Evolutionary conservation across 2,329 filamentous ascomycete genomes (phyloP).

Genomic region (Aspergillus tubingensis): DNA sequence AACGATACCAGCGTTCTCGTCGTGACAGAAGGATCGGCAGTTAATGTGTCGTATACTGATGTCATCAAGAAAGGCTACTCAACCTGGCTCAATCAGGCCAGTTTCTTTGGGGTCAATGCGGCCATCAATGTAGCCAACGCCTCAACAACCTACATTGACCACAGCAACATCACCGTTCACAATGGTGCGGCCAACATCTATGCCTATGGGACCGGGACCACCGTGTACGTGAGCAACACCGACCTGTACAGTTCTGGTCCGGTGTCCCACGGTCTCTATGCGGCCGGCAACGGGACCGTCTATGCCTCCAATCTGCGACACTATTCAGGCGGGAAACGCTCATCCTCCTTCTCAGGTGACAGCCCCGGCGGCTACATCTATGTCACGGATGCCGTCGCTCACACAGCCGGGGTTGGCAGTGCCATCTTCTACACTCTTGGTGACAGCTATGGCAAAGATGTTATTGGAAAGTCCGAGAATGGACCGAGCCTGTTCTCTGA

Average conservation of each 20-base stretch:
- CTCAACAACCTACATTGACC: conserved; percentile 25
- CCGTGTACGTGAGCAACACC: conserved; percentile 28
- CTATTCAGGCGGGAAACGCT: conserved; percentile 35
- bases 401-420: conserved; percentile 33
- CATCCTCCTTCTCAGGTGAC: conserved; percentile 37
- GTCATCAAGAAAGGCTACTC: conserved; percentile 35
- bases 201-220: conserved; percentile 31
- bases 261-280: conserved; percentile 35
- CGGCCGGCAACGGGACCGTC: conserved; percentile 35
- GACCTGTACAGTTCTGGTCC: conserved; percentile 38
- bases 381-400: conserved; percentile 31
- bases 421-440: conserved; percentile 37
- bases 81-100: conserved; percentile 30
- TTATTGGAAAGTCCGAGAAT: conserved; percentile 26
- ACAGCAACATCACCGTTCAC: conserved; percentile 36
- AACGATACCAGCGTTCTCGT: conserved; percentile 24
- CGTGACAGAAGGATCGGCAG: conserved; percentile 9
- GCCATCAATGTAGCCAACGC: conserved; percentile 35
- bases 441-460: conserved; percentile 28
- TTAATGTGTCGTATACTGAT: conserved; percentile 27
- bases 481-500: conserved; percentile 30
- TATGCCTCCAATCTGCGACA: conserved; percentile 25
- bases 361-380: conserved; percentile 31
- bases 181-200: conserved; percentile 39
- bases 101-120: conserved; percentile 36